Percentiles rank a stretch among this genome's conserved stretches.
These are phyloP conservation scores for Calonectria ilicicola DNA, from an alignment of 2,329 filamentous ascomycete species.

Conservation along the genomic window DNA sequence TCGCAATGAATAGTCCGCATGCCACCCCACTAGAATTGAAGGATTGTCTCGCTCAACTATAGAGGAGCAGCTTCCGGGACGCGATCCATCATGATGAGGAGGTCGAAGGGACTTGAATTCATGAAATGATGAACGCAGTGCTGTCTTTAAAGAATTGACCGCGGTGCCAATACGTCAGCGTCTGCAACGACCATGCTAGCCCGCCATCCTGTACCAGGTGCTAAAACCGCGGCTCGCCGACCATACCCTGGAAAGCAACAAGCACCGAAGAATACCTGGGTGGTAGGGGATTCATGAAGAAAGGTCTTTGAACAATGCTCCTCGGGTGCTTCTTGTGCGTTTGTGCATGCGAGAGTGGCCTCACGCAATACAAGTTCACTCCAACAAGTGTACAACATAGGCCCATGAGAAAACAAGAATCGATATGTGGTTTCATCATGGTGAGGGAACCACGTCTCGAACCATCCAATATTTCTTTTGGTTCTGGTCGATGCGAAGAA, in stretches of 20 bases:
- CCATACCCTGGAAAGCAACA: neutral
- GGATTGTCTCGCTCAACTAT: neutral
- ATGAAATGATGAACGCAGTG: neutral
- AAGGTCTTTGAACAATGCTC: neutral
- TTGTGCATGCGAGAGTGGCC: neutral
- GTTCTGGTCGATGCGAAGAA: neutral
- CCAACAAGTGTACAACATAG: constrained; percentile 20
- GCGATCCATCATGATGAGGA: neutral
- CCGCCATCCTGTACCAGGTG: neutral
- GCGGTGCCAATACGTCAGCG: neutral
- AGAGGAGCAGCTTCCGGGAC: neutral
- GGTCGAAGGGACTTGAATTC: too few relatives aligned
- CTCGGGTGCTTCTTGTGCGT: neutral
- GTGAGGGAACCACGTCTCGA: neutral
- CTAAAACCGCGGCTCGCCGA: neutral
- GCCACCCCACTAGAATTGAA: neutral
- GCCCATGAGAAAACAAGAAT: constrained; percentile 11
- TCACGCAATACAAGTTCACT: neutral
- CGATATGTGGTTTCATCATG: neutral
- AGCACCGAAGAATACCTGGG: neutral
- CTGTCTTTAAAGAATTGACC: neutral
- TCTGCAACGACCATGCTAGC: neutral
- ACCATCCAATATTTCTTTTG: neutral
- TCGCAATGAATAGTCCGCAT: neutral
- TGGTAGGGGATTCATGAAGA: too few relatives aligned